Base-by-base conservation (phyloP, 345 rosid species). In the Arabis alpina region DNA sequence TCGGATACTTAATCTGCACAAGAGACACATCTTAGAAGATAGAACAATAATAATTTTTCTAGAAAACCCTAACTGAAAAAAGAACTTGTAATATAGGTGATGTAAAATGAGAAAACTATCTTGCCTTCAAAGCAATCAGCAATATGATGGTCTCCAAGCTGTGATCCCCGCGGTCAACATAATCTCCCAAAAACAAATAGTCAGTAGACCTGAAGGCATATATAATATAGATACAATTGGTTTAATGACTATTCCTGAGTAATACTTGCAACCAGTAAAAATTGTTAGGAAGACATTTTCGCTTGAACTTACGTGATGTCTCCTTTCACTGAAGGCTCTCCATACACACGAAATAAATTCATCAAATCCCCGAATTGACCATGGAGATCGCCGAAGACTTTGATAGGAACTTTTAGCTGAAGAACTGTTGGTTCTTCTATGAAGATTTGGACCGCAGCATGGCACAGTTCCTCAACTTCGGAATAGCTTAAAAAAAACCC, bases 71-170 rank as follows among this genome's bases (percentile, higher is more conserved):
- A 61, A 37, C 39, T 36, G 39, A 48, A 49, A 43, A 28, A 61
- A 72, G 50, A n/a, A n/a, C 61, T 10, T 11, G 57, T 30, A 36
- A 27, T 27, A 16, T 6, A 43, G 53, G 62, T 36, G 9, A 47
- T 24, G 40, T 48, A 3, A 57, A 42, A 39, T 13, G 27, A 58
- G 16, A 4, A 39, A 42, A 67, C 15, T 32, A 58, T 78, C 81
- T 76, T 76, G 71, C 98, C 96, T 93, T 93, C 25, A 93, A 86
- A 76, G 97, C 97, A 79, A 93, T 91, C 52, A 93, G 94, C 83
- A 93, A 82, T 36, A 88, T 80, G 50, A 91, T 84, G 40, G 91
- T 88, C 72, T 93, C 98, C 84, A 93, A 79, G 82, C 97, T 93
- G 71, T 88, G 96, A 74, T 83, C 85, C 5, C 98, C 97, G 16